Percentiles rank a stretch among this genome's conserved stretches.
These are phyloP conservation scores for Mollisia scopiformis DNA, from an alignment of 2,329 filamentous ascomycete species.

Conservation along the genomic window DNA sequence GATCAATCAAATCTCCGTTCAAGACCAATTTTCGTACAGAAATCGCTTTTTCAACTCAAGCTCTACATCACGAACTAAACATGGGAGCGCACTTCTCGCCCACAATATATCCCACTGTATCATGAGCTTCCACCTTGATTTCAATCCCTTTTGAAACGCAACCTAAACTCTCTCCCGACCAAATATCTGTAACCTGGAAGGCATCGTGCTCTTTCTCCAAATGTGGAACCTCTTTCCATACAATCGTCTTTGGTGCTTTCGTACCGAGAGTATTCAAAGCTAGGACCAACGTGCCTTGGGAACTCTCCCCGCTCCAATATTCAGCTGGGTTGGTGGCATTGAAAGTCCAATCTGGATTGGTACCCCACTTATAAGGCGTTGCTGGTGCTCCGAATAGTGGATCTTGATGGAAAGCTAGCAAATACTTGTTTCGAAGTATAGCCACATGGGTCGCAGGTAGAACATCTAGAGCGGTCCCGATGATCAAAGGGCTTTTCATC, in stretches of 20 bases:
- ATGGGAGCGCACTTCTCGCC: slow-evolving; percentile 28
- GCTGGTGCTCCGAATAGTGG: slow-evolving; percentile 45
- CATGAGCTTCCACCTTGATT: slow-evolving; percentile 39
- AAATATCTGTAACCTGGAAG: slow-evolving; percentile 48
- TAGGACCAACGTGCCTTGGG: slow-evolving; percentile 48
- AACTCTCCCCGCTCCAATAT: slow-evolving; percentile 50
- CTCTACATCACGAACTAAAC: not conserved
- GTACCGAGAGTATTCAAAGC: slow-evolving; percentile 47
- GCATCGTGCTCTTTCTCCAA: slow-evolving; percentile 36
- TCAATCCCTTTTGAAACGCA: slow-evolving; percentile 35
- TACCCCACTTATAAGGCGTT: slow-evolving; percentile 45
- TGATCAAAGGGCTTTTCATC: slow-evolving; percentile 30
- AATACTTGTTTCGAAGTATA: slow-evolving; percentile 28
- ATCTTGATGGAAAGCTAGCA: slow-evolving; percentile 31
- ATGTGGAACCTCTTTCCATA: slow-evolving; percentile 48
- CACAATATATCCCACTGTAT: slow-evolving; percentile 35
- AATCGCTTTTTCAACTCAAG: not conserved
- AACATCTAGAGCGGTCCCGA: slow-evolving; percentile 26
- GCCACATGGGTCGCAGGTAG: slow-evolving; percentile 32
- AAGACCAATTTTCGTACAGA: not conserved
- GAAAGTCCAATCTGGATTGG: slow-evolving; percentile 52
- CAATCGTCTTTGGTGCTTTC: slow-evolving; percentile 40
- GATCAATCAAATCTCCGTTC: too few species aligned
- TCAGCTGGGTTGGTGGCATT: slow-evolving; percentile 51
- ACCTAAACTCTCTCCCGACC: slow-evolving; percentile 47